Base-by-base conservation (phyloP, 768 basidiomycete genomes). In the Pisolithus marmoratus region DNA sequence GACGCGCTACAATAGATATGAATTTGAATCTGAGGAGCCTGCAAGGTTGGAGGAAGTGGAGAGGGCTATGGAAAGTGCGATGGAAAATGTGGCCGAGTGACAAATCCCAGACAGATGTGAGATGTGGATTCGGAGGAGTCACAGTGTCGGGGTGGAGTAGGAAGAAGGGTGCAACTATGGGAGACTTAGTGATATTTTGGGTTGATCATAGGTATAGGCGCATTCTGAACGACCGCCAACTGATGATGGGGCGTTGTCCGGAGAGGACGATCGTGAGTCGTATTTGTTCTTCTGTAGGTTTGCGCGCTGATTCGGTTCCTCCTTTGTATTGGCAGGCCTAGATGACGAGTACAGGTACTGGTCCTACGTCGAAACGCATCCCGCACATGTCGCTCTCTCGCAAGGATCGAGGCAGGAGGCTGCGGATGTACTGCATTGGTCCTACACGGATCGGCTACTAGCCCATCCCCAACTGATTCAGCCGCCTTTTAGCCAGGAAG, bases 311-410 rank as follows among this genome's bases (percentile, higher is more conserved):
- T 20, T 50, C 22, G 47, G 7, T n/a, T 38, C 48, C 54, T 15
- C 57, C n/a, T n/a, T n/a, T n/a, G n/a, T 46, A 8, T 27, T 9
- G 24, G 15, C 55, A 90, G 90, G 79, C 44, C 70, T 88, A 20
- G 87, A 90, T 50, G 75, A 82, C 60, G 86, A 89, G 61, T 88
- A 85, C 58, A 74, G 85, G 50, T 92, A 90, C 61, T 92, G 90
- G 90, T 71, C 80, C 7, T 92, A 84, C 61, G 77, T 92, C 69
- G 85, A 90, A 64, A 69, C 78, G 31, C 88, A 91, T 58, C 90
- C 90, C 0, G 86, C 85, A 0, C 90, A 92, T 63, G 70, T 74
- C 8, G 61, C 74, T 0, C 58, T 91, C 24, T 78, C 84, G 8
- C 59, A 68, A 7, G 75, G 73, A 40, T 83, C 84, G 9, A 76